Base-by-base conservation (phyloP, 2,329 filamentous ascomycete species). In the Parasarocladium wereldwijsianum region DNA sequence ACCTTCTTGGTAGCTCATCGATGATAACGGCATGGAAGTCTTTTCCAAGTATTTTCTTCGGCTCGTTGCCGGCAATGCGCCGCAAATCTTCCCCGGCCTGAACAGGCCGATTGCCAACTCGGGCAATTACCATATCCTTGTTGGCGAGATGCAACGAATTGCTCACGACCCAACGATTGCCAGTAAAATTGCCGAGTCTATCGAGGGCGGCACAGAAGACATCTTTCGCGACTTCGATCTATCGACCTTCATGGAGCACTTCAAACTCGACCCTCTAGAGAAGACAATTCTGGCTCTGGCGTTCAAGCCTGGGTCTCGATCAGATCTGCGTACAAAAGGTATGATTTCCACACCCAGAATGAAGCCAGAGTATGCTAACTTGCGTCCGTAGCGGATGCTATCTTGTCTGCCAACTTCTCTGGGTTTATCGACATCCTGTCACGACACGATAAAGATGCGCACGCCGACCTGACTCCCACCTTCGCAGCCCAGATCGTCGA, bases 1-100 rank as follows among this genome's bases (percentile, higher is more conserved):
- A 17, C 26, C 24, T 22, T 15, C 8, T 27, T 23, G 26, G 33
- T 40, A 93, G 82, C 76, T 96, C 53, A 79, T 96, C 61, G 78
- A 93, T 72, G 86, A 87, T 47, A 78, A 93, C 85, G 86, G 86
- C 51, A 98, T 98, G 87, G 92, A 98, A 67, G 85, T 94, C 51
- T 94, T 86, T 54, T 76, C 83, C 36, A 92, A 86, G 64, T 94
- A 90, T 57, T 93, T 98, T 58, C 77, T 84, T 55, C 83, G 87
- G 57, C 67, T 96, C 51, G 73, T 98, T 49, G 80, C 79, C 56
- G 77, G 78, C 58, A 94, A 94, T 73, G 84, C 86, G 45, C 64
- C 77, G 39, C 78, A 90, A 47, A 90, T 98, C 51, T 96, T 96
- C 51, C 77, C 84, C 30, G 75, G 79, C 38, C 64, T 76, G 32